A percentile compares a stretch with the other conserved stretches of the same genome.
phyloP scores from a whole-genome alignment of 768 basidiomycete species.

The Tylopilus sp. region DNA sequence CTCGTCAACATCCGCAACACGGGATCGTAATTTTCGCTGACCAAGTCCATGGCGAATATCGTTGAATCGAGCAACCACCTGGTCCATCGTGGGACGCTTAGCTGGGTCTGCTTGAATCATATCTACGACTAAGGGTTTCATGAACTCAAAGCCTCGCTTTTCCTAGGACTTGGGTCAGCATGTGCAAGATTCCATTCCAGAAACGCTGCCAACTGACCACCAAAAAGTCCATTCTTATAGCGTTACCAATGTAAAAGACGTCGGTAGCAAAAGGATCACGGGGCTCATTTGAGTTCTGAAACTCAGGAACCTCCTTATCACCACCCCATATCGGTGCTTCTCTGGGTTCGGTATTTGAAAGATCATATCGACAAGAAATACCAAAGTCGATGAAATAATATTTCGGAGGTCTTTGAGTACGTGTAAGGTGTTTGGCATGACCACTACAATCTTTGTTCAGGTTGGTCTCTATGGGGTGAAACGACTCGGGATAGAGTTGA shows the following conservation, averaged over 20 bases:
- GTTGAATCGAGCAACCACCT: constrained; percentile 32
- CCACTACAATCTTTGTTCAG: constrained; percentile 19
- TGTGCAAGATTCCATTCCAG: not conserved
- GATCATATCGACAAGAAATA: constrained; percentile 30
- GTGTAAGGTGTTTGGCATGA: constrained; percentile 22
- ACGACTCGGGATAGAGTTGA: constrained; percentile 24
- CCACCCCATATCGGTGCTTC: constrained; percentile 36
- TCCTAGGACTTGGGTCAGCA: not conserved
- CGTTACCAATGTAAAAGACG: constrained; percentile 42
- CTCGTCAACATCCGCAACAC: constrained; percentile 12
- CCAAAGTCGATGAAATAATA: constrained; percentile 33
- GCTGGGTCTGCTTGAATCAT: constrained; percentile 37
- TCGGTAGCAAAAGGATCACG: constrained; percentile 42
- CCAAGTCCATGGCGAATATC: constrained; percentile 15
- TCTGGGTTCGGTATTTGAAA: constrained; percentile 23
- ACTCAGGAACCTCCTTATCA: constrained; percentile 43
- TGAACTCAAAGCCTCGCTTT: constrained; percentile 19
- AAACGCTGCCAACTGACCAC: constrained; percentile 18
- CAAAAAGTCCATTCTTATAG: constrained; percentile 25
- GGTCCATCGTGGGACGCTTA: constrained; percentile 36
- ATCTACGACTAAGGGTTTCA: constrained; percentile 10
- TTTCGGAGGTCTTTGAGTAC: constrained; percentile 26
- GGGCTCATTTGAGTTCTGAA: constrained; percentile 19
- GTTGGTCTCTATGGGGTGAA: constrained; percentile 19
- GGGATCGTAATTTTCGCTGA: constrained; percentile 26